Conservation (phyloP, 345 rosid genomes). For the Eucalyptus marginata region DNA sequence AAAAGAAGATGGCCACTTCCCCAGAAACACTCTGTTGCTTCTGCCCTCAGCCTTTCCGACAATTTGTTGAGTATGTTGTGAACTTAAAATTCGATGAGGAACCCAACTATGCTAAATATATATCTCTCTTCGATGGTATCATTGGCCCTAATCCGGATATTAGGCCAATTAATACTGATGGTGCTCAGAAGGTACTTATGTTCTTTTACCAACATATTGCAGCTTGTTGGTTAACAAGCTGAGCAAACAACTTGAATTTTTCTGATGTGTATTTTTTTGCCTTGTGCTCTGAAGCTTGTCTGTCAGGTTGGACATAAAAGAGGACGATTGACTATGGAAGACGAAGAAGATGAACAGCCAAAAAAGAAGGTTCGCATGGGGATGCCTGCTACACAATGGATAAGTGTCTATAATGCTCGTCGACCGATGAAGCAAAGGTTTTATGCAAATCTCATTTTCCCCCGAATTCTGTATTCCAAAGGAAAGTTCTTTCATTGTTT, state of each 20-base stretch:
- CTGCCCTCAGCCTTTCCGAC: slow-evolving; percentile 83
- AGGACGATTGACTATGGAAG: slow-evolving; percentile 77
- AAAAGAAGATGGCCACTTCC: slow-evolving; percentile 97
- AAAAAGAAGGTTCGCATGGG: slow-evolving; percentile 95
- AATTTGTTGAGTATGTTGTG: slow-evolving; percentile 86
- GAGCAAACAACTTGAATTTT: not conserved
- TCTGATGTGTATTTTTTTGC: not conserved
- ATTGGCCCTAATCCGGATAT: slow-evolving; percentile 91
- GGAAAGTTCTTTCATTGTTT: not conserved
- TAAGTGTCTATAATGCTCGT: slow-evolving; percentile 89
- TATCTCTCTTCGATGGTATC: slow-evolving; percentile 88
- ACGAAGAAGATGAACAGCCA: slow-evolving; percentile 88
- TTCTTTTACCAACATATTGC: not conserved
- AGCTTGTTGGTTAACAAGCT: not conserved
- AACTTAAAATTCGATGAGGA: slow-evolving; percentile 96
- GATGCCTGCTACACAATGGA: slow-evolving; percentile 99
- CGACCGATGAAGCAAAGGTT: slow-evolving; percentile 97
- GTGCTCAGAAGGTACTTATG: slow-evolving; percentile 76
- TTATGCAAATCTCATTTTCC: not conserved
- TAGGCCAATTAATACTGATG: slow-evolving; percentile 94
- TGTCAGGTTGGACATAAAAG: slow-evolving; percentile 96
- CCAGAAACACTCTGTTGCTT: slow-evolving; percentile 85
- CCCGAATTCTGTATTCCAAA: not conserved
- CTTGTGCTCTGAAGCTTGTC: slow-evolving; percentile 54
- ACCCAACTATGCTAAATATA: slow-evolving; percentile 85